Evolutionary conservation across 2,329 filamentous ascomycete genomes (phyloP).

Genomic region (Dothiorella sarmentorum): DNA sequence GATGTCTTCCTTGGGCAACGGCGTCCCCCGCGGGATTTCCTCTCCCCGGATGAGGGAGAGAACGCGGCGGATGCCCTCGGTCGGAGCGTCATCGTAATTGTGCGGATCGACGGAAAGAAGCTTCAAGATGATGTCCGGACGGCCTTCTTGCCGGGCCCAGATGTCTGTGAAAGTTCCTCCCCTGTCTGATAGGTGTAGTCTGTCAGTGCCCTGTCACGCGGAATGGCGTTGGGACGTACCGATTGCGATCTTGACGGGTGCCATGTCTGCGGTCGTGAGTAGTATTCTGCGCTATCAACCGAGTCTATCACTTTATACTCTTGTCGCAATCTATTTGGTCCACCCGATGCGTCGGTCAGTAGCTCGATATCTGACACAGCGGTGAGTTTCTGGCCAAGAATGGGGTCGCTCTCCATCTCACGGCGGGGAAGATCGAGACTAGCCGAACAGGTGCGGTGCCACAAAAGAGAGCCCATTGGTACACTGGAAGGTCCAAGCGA

Average conservation of each 20-base stretch:
- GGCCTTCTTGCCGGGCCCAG: constrained; percentile 56
- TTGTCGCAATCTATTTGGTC: background rate
- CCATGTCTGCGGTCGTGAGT: background rate
- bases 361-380: too few relatives aligned
- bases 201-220: background rate
- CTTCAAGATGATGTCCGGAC: constrained; percentile 55
- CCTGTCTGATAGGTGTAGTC: background rate
- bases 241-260: constrained; percentile 9
- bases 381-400: background rate
- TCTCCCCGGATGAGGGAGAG: constrained; percentile 66
- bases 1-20: constrained; percentile 79
- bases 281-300: too few relatives aligned
- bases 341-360: background rate
- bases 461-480: too few relatives aligned
- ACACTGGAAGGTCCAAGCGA: constrained; percentile 11
- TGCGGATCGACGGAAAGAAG: constrained; percentile 29
- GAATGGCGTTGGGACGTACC: background rate
- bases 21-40: constrained; percentile 74
- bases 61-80: constrained; percentile 32
- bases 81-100: constrained; percentile 33
- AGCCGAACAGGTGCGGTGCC: background rate
- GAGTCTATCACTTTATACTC: background rate
- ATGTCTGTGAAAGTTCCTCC: constrained; percentile 93
- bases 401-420: background rate
- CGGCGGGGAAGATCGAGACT: background rate